phyloP scores from a whole-genome alignment of 2,329 filamentous ascomycete genomes.

The Geosmithia putterillii region DNA sequence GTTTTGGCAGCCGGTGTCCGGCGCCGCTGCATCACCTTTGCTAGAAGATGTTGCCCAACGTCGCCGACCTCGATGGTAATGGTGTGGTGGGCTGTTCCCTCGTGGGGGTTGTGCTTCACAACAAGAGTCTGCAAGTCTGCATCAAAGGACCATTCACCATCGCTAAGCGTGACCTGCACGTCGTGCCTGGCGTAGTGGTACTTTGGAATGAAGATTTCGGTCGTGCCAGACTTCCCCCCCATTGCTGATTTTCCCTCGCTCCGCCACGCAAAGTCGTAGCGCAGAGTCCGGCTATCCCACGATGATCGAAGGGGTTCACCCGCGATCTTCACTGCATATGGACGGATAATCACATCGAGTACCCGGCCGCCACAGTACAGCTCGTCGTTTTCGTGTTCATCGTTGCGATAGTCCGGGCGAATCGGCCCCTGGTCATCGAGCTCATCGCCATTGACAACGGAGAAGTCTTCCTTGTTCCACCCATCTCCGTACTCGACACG shows the following conservation, averaged over 20 bases:
- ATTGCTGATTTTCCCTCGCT: conserved; percentile 1
- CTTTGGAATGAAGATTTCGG: conserved; percentile 23
- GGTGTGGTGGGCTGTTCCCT: conserved; percentile 5
- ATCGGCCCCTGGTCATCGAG: conserved; percentile 9
- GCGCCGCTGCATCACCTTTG: background rate
- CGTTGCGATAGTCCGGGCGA: conserved; percentile 20
- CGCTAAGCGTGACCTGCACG: conserved; percentile 12
- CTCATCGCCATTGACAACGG: conserved; percentile 22
- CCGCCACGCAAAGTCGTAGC: conserved; percentile 20
- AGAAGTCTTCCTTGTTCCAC: conserved; percentile 31
- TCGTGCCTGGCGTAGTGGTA: conserved; percentile 22
- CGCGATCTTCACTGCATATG: conserved; percentile 26
- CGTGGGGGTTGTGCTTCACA: conserved; percentile 8
- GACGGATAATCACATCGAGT: conserved; percentile 25
- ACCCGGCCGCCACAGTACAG: conserved; percentile 24
- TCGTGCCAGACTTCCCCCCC: conserved; percentile 13
- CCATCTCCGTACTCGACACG: conserved; percentile 24
- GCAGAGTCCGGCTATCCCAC: conserved; percentile 20
- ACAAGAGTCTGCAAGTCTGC: conserved; percentile 15
- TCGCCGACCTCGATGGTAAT: conserved; percentile 13
- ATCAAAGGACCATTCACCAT: conserved; percentile 17
- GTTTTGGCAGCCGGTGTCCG: background rate
- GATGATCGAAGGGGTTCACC: conserved; percentile 18
- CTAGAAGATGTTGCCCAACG: conserved; percentile 8
- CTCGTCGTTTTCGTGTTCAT: conserved; percentile 16